Conservation (phyloP, 73 alveolate species). For the Urostyla sp. region DNA sequence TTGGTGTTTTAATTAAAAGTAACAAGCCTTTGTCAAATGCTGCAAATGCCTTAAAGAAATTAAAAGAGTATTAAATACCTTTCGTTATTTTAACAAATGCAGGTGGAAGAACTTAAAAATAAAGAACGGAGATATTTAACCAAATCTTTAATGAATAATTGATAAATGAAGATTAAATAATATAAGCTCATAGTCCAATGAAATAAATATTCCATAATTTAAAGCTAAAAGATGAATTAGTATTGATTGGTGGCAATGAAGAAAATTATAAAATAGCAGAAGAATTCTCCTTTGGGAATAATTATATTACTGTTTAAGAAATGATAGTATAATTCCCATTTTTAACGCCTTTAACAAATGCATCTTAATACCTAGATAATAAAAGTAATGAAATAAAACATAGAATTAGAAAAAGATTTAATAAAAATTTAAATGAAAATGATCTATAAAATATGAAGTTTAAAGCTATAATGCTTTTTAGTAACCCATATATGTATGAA, state of each 20-base stretch:
- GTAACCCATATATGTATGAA: slow-evolving; percentile 12
- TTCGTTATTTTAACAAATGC: slow-evolving; percentile 42
- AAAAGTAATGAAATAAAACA: background rate
- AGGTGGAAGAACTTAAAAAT: background rate
- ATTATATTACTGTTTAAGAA: slow-evolving; percentile 4
- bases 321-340: slow-evolving; percentile 10
- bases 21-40: slow-evolving; percentile 15
- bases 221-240: background rate
- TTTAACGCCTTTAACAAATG: slow-evolving; percentile 8
- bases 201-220: background rate
- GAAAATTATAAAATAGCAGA: background rate
- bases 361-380: slow-evolving; percentile 1
- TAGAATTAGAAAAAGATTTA: background rate
- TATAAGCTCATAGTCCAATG: slow-evolving; percentile 33
- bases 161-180: background rate
- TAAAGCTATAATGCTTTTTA: background rate
- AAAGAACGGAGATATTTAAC: slow-evolving; percentile 6
- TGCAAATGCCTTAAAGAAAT: background rate
- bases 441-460: background rate
- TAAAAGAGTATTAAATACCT: slow-evolving; percentile 4
- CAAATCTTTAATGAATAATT: background rate
- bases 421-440: background rate
- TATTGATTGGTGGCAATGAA: slow-evolving; percentile 20
- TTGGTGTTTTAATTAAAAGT: slow-evolving; percentile 22
- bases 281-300: background rate